phyloP scores from a whole-genome alignment of 2,329 filamentous ascomycete genomes.

The Paecilomyces sp. region DNA sequence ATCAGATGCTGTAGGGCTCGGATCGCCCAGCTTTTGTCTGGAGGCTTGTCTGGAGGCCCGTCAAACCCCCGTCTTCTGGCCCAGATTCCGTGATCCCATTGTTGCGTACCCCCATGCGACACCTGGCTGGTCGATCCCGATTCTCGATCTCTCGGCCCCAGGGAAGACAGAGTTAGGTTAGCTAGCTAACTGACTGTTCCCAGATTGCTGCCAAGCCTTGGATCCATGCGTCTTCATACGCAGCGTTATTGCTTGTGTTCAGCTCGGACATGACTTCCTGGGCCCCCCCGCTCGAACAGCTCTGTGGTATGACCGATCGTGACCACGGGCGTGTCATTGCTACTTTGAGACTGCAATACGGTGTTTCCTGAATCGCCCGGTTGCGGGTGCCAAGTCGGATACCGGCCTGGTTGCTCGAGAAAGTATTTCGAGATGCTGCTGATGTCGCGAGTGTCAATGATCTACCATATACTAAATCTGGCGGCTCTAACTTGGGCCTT shows the following conservation, averaged over 20 bases:
- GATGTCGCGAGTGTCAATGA: neutral
- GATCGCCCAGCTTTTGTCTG: neutral
- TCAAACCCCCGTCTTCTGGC: neutral
- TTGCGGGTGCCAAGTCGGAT: neutral
- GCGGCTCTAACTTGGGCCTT: neutral
- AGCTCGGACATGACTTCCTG: constrained; percentile 2
- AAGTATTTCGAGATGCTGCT: neutral
- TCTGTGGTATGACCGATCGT: neutral
- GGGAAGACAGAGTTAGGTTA: neutral
- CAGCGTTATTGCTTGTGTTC: neutral
- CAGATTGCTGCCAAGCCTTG: neutral
- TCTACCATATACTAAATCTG: too few relatives aligned
- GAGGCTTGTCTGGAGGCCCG: neutral
- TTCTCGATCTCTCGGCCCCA: neutral
- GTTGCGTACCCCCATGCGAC: neutral
- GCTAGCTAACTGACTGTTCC: neutral
- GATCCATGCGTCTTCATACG: neutral
- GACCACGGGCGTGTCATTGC: neutral
- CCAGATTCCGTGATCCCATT: neutral
- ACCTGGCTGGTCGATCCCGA: neutral
- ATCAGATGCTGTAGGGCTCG: neutral
- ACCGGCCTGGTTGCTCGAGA: neutral
- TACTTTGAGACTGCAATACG: neutral
- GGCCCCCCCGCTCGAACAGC: neutral
- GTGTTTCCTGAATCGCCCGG: neutral